These are phyloP conservation scores for Podospora didyma DNA, from an alignment of 495 filamentous ascomycete species.

Conservation along the genomic window DNA sequence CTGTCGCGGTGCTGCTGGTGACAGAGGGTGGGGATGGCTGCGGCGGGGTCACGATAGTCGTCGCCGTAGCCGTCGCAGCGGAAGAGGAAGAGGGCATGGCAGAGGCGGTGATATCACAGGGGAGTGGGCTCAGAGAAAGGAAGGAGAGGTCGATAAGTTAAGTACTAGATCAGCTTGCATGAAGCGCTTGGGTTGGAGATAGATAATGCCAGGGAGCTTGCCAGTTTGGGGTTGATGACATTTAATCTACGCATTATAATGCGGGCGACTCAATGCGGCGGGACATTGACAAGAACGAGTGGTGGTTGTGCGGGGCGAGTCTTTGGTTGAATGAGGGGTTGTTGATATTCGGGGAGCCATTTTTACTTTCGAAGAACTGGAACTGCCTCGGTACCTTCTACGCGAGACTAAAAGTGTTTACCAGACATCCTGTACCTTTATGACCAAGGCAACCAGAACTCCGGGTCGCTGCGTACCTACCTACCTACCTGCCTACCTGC, in stretches of 20 bases:
- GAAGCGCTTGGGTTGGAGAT: not conserved
- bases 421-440: no score
- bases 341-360: not conserved
- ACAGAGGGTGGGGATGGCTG: conserved; percentile 10
- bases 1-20: conserved; percentile 9
- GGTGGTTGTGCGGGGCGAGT: not conserved
- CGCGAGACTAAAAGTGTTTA: no score
- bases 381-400: no score
- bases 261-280: no score
- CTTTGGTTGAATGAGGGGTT: conserved; percentile 2
- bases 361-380: no score
- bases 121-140: not conserved
- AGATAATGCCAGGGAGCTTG: not conserved
- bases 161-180: no score
- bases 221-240: not conserved
- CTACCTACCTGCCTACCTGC: no score
- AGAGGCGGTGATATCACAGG: not conserved
- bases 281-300: not conserved
- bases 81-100: conserved; percentile 7
- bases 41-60: not conserved
- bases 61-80: not conserved
- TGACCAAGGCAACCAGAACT: no score
- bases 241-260: not conserved
- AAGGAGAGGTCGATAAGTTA: no score
- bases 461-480: no score